phyloP scores from a whole-genome alignment of 164 flowering plant species.

The Santalum album region DNA sequence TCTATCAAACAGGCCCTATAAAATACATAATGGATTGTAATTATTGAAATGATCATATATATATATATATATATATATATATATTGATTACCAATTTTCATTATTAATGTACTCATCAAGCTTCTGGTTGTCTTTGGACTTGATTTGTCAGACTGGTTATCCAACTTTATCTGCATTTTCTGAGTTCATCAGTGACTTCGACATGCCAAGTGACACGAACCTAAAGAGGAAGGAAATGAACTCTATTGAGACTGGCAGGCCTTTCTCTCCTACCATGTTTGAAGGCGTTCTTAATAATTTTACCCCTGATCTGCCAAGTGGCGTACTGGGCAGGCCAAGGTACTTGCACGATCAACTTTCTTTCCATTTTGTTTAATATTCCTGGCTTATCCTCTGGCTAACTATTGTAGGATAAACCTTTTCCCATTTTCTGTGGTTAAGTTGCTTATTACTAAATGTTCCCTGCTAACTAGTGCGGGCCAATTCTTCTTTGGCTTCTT shows the following conservation, averaged over 20 bases:
- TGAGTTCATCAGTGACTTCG: conserved; percentile 67
- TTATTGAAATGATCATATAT: no score
- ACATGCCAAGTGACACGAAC: conserved; percentile 32
- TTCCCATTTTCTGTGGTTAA: background rate
- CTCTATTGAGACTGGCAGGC: conserved; percentile 50
- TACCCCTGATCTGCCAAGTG: conserved; percentile 73
- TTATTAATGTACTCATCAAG: background rate
- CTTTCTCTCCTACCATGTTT: conserved; percentile 83
- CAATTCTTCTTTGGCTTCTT: no score
- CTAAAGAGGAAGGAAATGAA: conserved; percentile 35
- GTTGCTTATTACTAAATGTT: background rate
- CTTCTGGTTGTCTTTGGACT: conserved; percentile 5
- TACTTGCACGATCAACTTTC: conserved; percentile 18
- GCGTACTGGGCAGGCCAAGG: conserved; percentile 85
- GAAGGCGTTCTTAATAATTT: conserved; percentile 70
- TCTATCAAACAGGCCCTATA: no score
- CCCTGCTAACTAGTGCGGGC: background rate
- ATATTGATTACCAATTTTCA: no score
- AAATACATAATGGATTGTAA: no score
- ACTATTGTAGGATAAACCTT: background rate
- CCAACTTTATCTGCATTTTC: conserved; percentile 78
- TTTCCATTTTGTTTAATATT: background rate
- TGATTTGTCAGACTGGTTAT: conserved; percentile 46
- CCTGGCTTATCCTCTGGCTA: background rate
- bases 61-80: no score